phyloP scores from a whole-genome alignment of 2,329 filamentous ascomycete genomes.

The Cercospora sp. region DNA sequence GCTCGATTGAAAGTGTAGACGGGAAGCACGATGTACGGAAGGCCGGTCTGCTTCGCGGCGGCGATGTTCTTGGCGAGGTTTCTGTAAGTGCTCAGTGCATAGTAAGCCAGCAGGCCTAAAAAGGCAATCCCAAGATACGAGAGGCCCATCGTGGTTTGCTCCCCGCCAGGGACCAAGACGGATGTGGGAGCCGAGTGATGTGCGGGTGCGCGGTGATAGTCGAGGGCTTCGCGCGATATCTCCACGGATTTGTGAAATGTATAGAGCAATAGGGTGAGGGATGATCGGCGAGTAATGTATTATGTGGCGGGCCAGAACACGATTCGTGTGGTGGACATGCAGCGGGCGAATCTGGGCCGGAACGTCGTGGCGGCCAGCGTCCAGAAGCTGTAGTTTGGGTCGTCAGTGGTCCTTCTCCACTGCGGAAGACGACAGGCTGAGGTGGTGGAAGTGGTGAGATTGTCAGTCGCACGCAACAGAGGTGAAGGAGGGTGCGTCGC shows the following conservation, averaged over 20 bases:
- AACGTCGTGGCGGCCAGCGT: background rate
- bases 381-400: background rate
- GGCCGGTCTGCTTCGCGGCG: conserved; percentile 48
- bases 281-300: conserved; percentile 1
- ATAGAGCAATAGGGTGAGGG: background rate
- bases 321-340: background rate
- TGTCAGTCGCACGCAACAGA: background rate
- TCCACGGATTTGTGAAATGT: background rate
- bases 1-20: conserved; percentile 51
- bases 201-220: background rate
- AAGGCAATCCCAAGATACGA: conserved; percentile 33
- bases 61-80: conserved; percentile 45
- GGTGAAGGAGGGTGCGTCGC: background rate
- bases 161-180: conserved; percentile 7
- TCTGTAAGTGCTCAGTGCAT: conserved; percentile 39
- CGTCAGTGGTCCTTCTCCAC: background rate
- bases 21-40: conserved; percentile 47
- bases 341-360: background rate
- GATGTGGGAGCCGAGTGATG: conserved; percentile 7
- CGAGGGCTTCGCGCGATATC: background rate
- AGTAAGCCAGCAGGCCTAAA: conserved; percentile 38
- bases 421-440: background rate
- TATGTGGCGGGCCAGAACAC: background rate
- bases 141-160: conserved; percentile 27
- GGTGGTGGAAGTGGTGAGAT: background rate